Evolutionary conservation across 495 filamentous ascomycete species (phyloP).

Genomic region (Hyphodiscus hymeniophilus): DNA sequence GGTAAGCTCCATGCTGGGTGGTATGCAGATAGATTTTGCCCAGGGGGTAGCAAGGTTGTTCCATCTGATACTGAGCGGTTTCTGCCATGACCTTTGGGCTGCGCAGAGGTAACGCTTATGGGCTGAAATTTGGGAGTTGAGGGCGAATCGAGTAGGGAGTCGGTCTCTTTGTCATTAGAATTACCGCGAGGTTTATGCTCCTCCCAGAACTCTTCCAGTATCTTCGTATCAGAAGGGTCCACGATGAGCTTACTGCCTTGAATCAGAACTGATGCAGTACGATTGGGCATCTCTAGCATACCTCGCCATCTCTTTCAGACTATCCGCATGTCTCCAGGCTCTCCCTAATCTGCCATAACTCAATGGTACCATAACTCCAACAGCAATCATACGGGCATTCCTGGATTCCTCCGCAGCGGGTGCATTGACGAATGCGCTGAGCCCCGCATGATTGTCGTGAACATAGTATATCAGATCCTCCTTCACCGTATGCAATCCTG

Average conservation of each 20-base stretch:
- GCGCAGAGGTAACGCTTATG: constrained; percentile 11
- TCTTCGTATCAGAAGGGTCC: constrained; percentile 45
- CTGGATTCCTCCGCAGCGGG: constrained; percentile 67
- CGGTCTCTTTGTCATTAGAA: constrained; percentile 30
- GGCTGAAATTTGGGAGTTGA: constrained; percentile 34
- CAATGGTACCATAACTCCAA: constrained; percentile 79
- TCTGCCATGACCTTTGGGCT: constrained; percentile 36
- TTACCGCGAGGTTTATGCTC: constrained; percentile 47
- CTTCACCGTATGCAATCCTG: constrained; percentile 80
- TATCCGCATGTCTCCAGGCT: constrained; percentile 79
- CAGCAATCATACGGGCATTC: constrained; percentile 87
- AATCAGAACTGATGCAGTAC: constrained; percentile 1
- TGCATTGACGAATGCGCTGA: constrained; percentile 86
- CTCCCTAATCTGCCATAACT: constrained; percentile 82
- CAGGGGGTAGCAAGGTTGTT: constrained; percentile 48
- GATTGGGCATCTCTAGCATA: constrained; percentile 27
- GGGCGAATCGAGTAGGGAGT: constrained; percentile 48
- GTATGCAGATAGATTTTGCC: constrained; percentile 63
- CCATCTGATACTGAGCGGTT: constrained; percentile 54
- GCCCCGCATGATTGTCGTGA: constrained; percentile 70
- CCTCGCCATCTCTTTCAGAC: constrained; percentile 65
- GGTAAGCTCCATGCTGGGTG: constrained; percentile 83
- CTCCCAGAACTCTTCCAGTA: constrained; percentile 76
- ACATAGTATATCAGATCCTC: constrained; percentile 92
- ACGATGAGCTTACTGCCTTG: constrained; percentile 38